Conservation (phyloP, 352 stramenopile genomes). For the Saprolegnia diclina region DNA sequence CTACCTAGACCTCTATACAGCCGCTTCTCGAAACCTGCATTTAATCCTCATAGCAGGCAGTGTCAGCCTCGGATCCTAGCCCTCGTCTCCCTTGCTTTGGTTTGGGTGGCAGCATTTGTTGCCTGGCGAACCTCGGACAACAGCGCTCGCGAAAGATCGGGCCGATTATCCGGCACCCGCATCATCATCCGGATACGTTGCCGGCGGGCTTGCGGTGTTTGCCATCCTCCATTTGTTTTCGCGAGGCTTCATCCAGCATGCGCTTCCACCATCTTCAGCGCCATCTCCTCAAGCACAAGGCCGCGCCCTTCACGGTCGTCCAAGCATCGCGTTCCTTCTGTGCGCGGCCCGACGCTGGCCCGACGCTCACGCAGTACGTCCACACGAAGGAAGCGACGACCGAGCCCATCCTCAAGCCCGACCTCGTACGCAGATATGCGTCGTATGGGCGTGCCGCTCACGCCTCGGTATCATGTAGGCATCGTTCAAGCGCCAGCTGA, state of each 20-base stretch:
- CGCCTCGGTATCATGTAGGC: neutral
- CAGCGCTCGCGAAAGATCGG: neutral
- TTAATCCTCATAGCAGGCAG: no score
- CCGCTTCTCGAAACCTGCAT: no score
- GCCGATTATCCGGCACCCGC: neutral
- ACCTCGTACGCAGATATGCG: slow-evolving; percentile 9
- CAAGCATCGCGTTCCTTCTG: slow-evolving; percentile 6
- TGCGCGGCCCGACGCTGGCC: neutral
- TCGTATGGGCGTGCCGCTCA: neutral
- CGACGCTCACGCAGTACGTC: slow-evolving; percentile 19
- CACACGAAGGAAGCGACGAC: slow-evolving; percentile 14
- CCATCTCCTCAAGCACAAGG: slow-evolving; percentile 9
- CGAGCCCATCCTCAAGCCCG: slow-evolving; percentile 24
- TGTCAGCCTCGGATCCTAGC: no score
- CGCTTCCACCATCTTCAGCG: slow-evolving; percentile 3
- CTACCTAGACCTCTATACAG: no score
- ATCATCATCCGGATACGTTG: neutral
- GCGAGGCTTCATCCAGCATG: slow-evolving; percentile 3
- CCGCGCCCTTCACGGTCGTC: neutral
- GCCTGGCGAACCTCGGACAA: no score
- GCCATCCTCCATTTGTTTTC: slow-evolving; percentile 16
- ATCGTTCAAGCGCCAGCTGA: slow-evolving; percentile 14
- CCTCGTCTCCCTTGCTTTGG: no score
- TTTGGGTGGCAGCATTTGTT: no score
- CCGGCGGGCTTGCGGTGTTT: neutral